Conservation (phyloP, 1,284 basidiomycete genomes). For the Anthracocystis walkeri region DNA sequence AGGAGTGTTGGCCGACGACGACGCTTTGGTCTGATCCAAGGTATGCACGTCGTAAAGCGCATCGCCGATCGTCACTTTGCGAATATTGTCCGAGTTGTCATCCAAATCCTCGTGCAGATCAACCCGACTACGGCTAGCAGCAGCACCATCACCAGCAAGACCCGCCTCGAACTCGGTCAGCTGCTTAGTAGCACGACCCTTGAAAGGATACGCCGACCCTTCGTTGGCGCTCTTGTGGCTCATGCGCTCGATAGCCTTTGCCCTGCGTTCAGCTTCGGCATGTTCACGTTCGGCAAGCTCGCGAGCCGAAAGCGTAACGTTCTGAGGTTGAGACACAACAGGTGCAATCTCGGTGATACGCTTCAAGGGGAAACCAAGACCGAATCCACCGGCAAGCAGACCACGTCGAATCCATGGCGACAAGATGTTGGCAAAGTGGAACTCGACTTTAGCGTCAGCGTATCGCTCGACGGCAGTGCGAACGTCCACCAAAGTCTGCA, state of each 20-base stretch:
- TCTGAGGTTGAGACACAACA: slow-evolving; percentile 77
- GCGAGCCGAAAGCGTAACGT: slow-evolving; percentile 25
- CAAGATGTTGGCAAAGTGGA: slow-evolving; percentile 88
- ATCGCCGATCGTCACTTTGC: slow-evolving; percentile 33
- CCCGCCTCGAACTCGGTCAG: slow-evolving; percentile 69
- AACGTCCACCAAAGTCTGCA: slow-evolving; percentile 91
- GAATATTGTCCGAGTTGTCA: slow-evolving; percentile 68
- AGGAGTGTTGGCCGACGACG: slow-evolving; percentile 12
- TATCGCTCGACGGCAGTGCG: slow-evolving; percentile 87
- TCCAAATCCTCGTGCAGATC: slow-evolving; percentile 71
- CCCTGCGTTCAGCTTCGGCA: slow-evolving; percentile 31
- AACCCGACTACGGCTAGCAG: slow-evolving; percentile 63
- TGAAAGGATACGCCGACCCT: slow-evolving; percentile 44
- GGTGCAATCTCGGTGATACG: slow-evolving; percentile 59
- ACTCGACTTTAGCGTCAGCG: slow-evolving; percentile 82
- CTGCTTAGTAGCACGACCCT: slow-evolving; percentile 27
- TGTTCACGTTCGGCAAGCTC: slow-evolving; percentile 41
- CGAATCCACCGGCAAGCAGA: slow-evolving; percentile 52
- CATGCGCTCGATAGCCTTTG: slow-evolving; percentile 46
- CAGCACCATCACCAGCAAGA: slow-evolving; percentile 69
- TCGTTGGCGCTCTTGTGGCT: slow-evolving; percentile 44
- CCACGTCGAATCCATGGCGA: slow-evolving; percentile 87
- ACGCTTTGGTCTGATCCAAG: slow-evolving; percentile 14
- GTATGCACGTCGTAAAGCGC: slow-evolving; percentile 30
- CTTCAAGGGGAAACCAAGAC: slow-evolving; percentile 41